phyloP scores from a whole-genome alignment of 2,329 filamentous ascomycete species.

The Aureobasidium sp. region DNA sequence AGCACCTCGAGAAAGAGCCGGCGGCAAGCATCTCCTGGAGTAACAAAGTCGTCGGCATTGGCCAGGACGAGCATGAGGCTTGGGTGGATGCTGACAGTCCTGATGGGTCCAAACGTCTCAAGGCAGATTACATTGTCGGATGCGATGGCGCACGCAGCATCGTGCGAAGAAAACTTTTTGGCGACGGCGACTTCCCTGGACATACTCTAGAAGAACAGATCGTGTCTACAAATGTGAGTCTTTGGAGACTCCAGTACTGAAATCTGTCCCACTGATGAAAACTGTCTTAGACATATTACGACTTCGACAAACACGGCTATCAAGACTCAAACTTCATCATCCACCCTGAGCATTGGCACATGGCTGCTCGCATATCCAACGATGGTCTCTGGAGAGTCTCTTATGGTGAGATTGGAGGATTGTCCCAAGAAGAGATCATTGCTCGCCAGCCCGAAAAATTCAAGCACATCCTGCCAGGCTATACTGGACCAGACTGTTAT shows the following conservation, averaged over 20 bases:
- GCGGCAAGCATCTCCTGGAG: not conserved
- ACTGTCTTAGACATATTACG: not conserved
- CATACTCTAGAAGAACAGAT: not conserved
- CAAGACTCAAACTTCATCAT: constrained; percentile 17
- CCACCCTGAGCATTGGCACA: constrained; percentile 26
- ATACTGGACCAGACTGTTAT: not conserved
- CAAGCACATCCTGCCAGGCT: not conserved
- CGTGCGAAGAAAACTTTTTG: not conserved
- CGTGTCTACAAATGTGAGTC: not conserved
- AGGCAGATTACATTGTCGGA: not conserved
- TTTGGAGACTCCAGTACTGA: not conserved
- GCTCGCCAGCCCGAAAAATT: not conserved
- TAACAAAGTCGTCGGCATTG: not conserved
- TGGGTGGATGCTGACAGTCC: not conserved
- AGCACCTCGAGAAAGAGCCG: not conserved
- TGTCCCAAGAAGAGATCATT: constrained; percentile 21
- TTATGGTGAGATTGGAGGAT: constrained; percentile 31
- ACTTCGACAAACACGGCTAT: constrained; percentile 8
- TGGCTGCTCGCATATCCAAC: constrained; percentile 23
- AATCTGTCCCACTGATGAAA: not conserved
- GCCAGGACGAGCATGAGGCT: not conserved
- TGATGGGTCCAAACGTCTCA: not conserved
- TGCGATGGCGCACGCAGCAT: not conserved
- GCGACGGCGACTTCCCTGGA: not conserved
- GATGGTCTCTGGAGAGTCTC: constrained; percentile 35